Conservation (phyloP, 2,329 filamentous ascomycete species). For the Colletotrichum navitas region DNA sequence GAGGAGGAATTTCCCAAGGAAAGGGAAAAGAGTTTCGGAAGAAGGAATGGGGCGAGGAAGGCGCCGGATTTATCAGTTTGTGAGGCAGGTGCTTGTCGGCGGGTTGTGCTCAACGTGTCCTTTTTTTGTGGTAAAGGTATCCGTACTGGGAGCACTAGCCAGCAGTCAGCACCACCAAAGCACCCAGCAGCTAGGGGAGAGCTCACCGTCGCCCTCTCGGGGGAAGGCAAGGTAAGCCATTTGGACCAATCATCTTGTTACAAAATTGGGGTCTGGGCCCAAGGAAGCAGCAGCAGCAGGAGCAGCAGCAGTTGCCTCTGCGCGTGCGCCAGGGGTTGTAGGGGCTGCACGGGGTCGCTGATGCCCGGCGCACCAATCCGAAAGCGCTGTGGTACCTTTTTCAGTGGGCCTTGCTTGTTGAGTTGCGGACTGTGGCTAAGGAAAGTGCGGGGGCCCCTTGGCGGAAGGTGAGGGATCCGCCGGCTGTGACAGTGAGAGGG, state of each 20-base stretch:
- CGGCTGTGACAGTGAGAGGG: constrained; percentile 26
- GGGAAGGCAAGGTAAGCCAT: constrained; percentile 16
- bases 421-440: constrained; percentile 25
- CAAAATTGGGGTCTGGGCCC: constrained; percentile 25
- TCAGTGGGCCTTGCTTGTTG: constrained; percentile 28
- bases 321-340: constrained; percentile 28
- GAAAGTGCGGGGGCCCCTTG: constrained; percentile 40
- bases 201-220: constrained; percentile 25
- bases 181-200: constrained; percentile 38
- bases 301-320: constrained; percentile 21
- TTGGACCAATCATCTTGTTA: constrained; percentile 19
- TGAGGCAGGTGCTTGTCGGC: constrained; percentile 30
- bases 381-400: constrained; percentile 31
- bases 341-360: constrained; percentile 15
- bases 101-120: constrained; percentile 44
- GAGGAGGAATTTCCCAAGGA: constrained; percentile 39
- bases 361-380: constrained; percentile 25
- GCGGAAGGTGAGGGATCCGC: constrained; percentile 30
- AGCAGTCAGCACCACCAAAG: constrained; percentile 13
- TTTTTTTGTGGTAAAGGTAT: constrained; percentile 42
- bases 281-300: constrained; percentile 20
- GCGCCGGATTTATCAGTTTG: constrained; percentile 42
- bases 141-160: constrained; percentile 14
- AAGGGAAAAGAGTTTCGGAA: constrained; percentile 40
- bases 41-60: constrained; percentile 39